phyloP scores from a whole-genome alignment of 2,329 filamentous ascomycete genomes.

The Septoria petroselini region DNA sequence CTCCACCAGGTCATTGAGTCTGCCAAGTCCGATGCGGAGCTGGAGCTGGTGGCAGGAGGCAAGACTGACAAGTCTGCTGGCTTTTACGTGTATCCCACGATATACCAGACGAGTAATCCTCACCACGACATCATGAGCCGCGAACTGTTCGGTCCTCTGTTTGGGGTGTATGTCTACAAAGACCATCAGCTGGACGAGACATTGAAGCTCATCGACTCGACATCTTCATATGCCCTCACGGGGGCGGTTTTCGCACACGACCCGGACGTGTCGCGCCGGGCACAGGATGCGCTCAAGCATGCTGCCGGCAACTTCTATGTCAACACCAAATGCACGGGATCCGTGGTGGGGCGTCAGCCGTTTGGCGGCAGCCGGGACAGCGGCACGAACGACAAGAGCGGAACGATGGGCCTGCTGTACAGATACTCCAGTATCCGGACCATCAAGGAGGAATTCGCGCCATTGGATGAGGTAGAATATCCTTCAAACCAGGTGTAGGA shows the following conservation, averaged over 20 bases:
- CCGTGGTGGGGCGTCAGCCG: constrained; percentile 39
- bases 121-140: constrained; percentile 68
- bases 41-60: constrained; percentile 70
- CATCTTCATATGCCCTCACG: constrained; percentile 70
- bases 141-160: constrained; percentile 77
- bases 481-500: constrained; percentile 44
- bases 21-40: constrained; percentile 67
- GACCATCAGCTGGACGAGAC: constrained; percentile 53
- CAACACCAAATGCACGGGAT: constrained; percentile 68
- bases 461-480: constrained; percentile 48
- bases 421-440: constrained; percentile 55
- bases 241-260: constrained; percentile 71
- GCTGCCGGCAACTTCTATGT: constrained; percentile 79
- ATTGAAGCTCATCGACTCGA: constrained; percentile 60
- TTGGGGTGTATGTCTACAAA: constrained; percentile 72
- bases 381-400: constrained; percentile 58
- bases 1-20: constrained; percentile 70
- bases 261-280: constrained; percentile 60
- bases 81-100: constrained; percentile 77
- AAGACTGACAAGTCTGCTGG: constrained; percentile 72
- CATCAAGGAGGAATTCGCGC: constrained; percentile 55
- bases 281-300: constrained; percentile 67
- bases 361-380: constrained; percentile 52
- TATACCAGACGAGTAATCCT: constrained; percentile 71
- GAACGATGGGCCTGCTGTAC: constrained; percentile 49